Conservation (phyloP, 352 stramenopile species). For the Phytophthora tentaculata region DNA sequence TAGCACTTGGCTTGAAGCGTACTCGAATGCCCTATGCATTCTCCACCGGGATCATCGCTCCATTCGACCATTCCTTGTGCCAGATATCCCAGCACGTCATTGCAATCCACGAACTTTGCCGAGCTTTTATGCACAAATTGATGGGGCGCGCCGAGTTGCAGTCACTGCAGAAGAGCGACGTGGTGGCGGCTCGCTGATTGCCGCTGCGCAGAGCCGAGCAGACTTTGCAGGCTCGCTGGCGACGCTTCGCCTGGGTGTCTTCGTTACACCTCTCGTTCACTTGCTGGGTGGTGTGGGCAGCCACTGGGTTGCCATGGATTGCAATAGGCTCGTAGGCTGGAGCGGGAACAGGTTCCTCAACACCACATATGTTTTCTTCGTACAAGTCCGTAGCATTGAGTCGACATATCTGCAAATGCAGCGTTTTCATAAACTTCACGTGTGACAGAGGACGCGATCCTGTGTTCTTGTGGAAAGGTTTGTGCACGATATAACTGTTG, state of each 20-base stretch:
- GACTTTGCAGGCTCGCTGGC: background rate
- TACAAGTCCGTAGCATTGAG: background rate
- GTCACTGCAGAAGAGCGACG: background rate
- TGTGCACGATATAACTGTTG: constrained; percentile 27
- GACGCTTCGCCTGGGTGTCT: background rate
- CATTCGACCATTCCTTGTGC: background rate
- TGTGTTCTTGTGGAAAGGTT: constrained; percentile 10
- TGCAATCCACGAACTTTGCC: too few species aligned
- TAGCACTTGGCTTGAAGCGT: background rate
- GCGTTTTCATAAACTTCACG: background rate
- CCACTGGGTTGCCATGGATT: too few species aligned
- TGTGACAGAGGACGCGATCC: background rate
- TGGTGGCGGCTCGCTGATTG: background rate
- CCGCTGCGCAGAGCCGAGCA: background rate
- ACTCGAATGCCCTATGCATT: background rate
- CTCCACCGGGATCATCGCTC: too few species aligned
- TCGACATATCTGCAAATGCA: background rate
- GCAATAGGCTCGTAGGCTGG: too few species aligned
- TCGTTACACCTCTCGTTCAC: too few species aligned
- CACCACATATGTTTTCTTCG: background rate
- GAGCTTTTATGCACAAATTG: too few species aligned
- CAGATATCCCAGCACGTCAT: too few species aligned
- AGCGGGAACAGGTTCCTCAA: background rate
- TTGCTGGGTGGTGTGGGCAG: too few species aligned
- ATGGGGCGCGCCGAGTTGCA: background rate